These are phyloP conservation scores for Pulveroboletus ravenelii DNA, from an alignment of 768 basidiomycete genomes.

Conservation along the genomic window DNA sequence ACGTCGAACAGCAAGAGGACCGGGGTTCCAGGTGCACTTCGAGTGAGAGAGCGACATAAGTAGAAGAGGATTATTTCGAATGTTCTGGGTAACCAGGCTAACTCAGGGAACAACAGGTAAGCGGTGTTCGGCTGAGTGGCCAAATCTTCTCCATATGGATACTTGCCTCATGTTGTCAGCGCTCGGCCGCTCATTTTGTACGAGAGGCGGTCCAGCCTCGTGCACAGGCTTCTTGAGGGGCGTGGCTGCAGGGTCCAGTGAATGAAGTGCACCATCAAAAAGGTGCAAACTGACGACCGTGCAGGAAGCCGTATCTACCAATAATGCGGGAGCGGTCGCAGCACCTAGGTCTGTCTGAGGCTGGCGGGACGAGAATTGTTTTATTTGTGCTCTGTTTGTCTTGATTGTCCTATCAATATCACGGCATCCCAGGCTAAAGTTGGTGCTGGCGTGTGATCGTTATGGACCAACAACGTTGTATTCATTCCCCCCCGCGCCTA, in stretches of 20 bases:
- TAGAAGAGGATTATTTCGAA: too few relatives aligned
- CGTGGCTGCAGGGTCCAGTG: too few relatives aligned
- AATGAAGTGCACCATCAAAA: neutral
- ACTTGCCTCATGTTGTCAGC: neutral
- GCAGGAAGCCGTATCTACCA: neutral
- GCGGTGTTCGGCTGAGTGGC: neutral
- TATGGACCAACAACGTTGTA: conserved; percentile 7
- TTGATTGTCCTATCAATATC: neutral
- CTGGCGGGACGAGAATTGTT: neutral
- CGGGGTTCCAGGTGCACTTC: too few relatives aligned
- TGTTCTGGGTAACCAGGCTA: too few relatives aligned
- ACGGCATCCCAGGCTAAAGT: neutral
- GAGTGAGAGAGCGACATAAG: too few relatives aligned
- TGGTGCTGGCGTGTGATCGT: neutral
- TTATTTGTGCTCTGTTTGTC: neutral
- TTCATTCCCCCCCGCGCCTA: neutral
- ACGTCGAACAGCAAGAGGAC: too few relatives aligned
- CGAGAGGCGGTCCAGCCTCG: neutral
- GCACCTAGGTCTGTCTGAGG: too few relatives aligned
- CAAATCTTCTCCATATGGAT: neutral
- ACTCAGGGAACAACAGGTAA: neutral
- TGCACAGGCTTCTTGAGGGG: neutral
- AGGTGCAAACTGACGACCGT: too few relatives aligned
- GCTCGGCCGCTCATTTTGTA: neutral
- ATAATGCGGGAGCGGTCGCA: too few relatives aligned